Evolutionary conservation across 2,329 filamentous ascomycete species (phyloP).

Genomic region (Chaetoscypha palmicola): DNA sequence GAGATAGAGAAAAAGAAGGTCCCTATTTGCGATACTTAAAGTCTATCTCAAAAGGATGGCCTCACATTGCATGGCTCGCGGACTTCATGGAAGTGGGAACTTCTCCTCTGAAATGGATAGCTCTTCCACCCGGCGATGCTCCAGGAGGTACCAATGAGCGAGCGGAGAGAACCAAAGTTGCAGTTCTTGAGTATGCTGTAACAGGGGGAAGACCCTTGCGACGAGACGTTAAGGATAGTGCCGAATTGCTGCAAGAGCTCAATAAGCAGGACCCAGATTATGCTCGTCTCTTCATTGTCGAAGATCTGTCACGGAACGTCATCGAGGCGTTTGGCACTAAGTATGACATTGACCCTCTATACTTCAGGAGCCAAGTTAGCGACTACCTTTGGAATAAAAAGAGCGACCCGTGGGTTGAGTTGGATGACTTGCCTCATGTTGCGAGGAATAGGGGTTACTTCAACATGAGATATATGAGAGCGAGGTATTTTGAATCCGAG

Average conservation of each 20-base stretch:
- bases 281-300: slow-evolving; percentile 16
- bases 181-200: slow-evolving; percentile 3
- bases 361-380: slow-evolving; percentile 5
- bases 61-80: slow-evolving; percentile 7
- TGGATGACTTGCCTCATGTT: slow-evolving; percentile 4
- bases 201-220: background rate
- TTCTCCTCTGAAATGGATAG: slow-evolving; percentile 8
- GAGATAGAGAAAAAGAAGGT: no score
- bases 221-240: background rate
- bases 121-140: background rate
- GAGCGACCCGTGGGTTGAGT: slow-evolving; percentile 4
- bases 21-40: slow-evolving; percentile 10
- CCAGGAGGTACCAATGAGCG: slow-evolving; percentile 1
- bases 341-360: slow-evolving; percentile 7
- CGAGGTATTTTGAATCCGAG: slow-evolving; percentile 8
- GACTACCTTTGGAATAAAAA: slow-evolving; percentile 7
- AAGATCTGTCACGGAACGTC: slow-evolving; percentile 6
- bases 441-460: slow-evolving; percentile 6
- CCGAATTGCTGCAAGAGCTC: background rate
- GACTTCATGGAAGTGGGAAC: slow-evolving; percentile 14
- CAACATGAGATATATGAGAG: slow-evolving; percentile 9
- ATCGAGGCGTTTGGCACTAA: slow-evolving; percentile 2
- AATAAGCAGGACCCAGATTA: background rate
- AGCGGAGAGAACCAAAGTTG: slow-evolving; percentile 4
- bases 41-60: slow-evolving; percentile 4